Conservation (phyloP, 1,284 basidiomycete species). For the Mrakiaceae sp. region DNA sequence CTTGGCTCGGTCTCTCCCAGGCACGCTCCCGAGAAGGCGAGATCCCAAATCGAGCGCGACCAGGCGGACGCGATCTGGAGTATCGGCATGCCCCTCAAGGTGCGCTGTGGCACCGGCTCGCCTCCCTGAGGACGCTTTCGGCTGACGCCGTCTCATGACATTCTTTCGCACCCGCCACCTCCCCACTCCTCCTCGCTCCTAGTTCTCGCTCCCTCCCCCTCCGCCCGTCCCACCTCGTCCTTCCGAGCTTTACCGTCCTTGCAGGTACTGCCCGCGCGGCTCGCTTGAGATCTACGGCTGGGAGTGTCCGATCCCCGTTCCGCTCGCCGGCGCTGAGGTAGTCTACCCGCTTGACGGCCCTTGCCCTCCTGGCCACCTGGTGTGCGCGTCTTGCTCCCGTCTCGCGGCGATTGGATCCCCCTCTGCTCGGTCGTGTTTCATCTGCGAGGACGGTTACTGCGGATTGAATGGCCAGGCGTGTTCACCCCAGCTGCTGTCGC, state of each 20-base stretch:
- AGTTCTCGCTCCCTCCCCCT: slow-evolving; percentile 13
- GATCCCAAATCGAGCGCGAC: slow-evolving; percentile 8
- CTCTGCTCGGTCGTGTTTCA: neutral
- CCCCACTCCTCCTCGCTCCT: neutral
- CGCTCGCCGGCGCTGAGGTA: neutral
- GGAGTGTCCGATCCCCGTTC: slow-evolving; percentile 12
- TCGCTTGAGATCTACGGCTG: slow-evolving; percentile 1
- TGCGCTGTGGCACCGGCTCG: neutral
- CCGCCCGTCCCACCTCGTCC: slow-evolving; percentile 1
- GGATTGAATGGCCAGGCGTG: neutral
- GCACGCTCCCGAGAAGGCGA: slow-evolving; percentile 10
- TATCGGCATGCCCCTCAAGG: slow-evolving; percentile 2
- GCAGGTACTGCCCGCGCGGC: slow-evolving; percentile 5
- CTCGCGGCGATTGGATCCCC: slow-evolving; percentile 10
- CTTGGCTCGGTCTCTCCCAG: neutral
- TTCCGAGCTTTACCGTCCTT: slow-evolving; percentile 13
- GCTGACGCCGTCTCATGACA: no score
- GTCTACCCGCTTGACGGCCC: slow-evolving; percentile 15
- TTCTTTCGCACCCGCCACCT: neutral
- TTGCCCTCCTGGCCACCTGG: slow-evolving; percentile 11
- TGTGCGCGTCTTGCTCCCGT: slow-evolving; percentile 3
- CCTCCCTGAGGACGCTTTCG: no score
- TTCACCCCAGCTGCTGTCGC: neutral
- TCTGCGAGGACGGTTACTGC: slow-evolving; percentile 13
- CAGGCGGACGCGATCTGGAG: slow-evolving; percentile 14